Conservation (phyloP, 192 early-diverging fungal species). For the Geranomyces michiganensis region DNA sequence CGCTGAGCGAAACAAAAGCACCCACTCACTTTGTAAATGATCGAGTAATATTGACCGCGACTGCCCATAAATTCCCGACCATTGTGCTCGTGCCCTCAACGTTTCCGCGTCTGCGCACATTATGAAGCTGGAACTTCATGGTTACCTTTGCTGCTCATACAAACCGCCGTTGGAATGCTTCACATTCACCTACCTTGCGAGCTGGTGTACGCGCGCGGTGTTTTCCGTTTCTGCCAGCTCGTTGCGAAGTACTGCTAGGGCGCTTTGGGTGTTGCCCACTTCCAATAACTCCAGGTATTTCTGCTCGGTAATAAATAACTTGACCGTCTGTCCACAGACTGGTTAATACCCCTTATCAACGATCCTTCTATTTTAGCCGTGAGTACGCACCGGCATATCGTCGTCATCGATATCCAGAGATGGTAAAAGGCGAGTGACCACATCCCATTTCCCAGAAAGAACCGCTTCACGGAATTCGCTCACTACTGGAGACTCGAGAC, state of each 20-base stretch:
- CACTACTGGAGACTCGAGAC: conserved; percentile 73
- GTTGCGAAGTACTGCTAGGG: conserved; percentile 74
- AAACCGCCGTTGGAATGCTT: neutral
- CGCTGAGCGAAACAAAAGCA: neutral
- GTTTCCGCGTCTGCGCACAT: conserved; percentile 72
- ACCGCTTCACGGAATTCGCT: conserved; percentile 71
- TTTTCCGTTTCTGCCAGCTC: conserved; percentile 78
- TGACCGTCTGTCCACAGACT: conserved; percentile 31
- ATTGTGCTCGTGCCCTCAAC: conserved; percentile 66
- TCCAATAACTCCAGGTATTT: conserved; percentile 91
- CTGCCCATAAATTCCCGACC: conserved; percentile 77
- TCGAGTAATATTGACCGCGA: conserved; percentile 68
- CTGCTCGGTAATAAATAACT: conserved; percentile 83
- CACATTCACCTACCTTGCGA: conserved; percentile 64
- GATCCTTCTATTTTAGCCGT: neutral
- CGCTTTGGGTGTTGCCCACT: conserved; percentile 65
- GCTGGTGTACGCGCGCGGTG: conserved; percentile 68
- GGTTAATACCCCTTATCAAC: no score
- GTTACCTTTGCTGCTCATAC: neutral
- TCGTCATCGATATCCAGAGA: conserved; percentile 40
- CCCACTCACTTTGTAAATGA: conserved; percentile 64
- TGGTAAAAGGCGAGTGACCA: conserved; percentile 62
- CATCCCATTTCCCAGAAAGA: conserved; percentile 76
- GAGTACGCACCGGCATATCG: conserved; percentile 1
- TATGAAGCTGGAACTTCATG: conserved; percentile 55